Evolutionary conservation across 768 basidiomycete species (phyloP).

Genomic region (Leccinum rimulosum): DNA sequence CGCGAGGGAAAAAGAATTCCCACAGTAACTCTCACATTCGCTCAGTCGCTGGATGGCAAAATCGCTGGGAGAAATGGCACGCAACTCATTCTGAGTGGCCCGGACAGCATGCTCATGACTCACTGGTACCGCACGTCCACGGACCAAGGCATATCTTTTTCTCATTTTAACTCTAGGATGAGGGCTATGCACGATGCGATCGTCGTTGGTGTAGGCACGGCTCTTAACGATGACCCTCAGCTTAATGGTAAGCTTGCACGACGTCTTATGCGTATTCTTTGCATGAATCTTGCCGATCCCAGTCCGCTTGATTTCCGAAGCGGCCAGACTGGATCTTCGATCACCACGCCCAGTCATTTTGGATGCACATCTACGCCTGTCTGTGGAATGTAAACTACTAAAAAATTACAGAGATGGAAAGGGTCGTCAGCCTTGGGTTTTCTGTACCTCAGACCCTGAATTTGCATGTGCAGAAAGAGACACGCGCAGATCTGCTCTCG

Average conservation of each 20-base stretch:
- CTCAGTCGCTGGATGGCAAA: conserved; percentile 83
- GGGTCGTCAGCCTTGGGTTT: conserved; percentile 72
- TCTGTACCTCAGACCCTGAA: conserved; percentile 40
- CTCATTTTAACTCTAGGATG: conserved; percentile 54
- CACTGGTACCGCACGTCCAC: conserved; percentile 60
- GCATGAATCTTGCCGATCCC: not conserved
- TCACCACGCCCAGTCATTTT: conserved; percentile 85
- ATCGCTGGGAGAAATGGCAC: conserved; percentile 74
- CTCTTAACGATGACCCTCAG: conserved; percentile 89
- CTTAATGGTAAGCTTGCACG: conserved; percentile 69
- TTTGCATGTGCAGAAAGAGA: conserved; percentile 15
- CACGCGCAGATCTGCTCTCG: conserved; percentile 45
- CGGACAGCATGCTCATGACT: conserved; percentile 89
- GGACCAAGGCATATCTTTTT: not conserved
- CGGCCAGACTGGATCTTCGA: conserved; percentile 33
- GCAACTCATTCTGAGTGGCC: conserved; percentile 81
- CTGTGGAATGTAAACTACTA: conserved; percentile 66
- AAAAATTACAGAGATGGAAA: conserved; percentile 54
- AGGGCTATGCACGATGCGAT: conserved; percentile 91
- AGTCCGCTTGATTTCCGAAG: conserved; percentile 58
- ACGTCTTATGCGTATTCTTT: not conserved
- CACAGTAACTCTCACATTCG: conserved; percentile 78
- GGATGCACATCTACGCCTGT: conserved; percentile 70
- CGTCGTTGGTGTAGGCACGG: conserved; percentile 86
- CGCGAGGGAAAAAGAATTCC: conserved; percentile 38